Evolutionary conservation across 108 stramenopile genomes (phyloP).

Genomic region (Mayamaea pseudoterrestris): DNA sequence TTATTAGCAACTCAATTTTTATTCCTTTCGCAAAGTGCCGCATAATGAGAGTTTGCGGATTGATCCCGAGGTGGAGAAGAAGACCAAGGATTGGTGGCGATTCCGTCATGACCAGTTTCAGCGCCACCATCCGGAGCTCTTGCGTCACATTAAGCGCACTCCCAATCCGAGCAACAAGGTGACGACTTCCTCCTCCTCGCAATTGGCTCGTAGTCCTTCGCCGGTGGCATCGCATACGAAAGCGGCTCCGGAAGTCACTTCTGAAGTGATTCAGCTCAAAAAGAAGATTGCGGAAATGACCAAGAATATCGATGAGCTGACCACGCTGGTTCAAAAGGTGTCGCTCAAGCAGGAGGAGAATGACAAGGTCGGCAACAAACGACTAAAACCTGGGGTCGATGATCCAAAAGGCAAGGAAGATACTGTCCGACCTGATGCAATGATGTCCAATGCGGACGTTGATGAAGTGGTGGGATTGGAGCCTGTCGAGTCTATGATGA

Average conservation of each 20-base stretch:
- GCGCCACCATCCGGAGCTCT: slow-evolving; percentile 50
- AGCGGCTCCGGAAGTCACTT: slow-evolving; percentile 2
- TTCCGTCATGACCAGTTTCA: slow-evolving; percentile 71
- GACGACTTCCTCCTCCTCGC: not conserved
- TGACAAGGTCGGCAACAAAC: slow-evolving; percentile 10
- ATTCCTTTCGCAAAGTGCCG: slow-evolving; percentile 78
- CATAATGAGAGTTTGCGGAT: slow-evolving; percentile 57
- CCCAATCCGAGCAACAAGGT: slow-evolving; percentile 4
- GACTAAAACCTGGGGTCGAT: slow-evolving; percentile 4
- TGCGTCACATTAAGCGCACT: slow-evolving; percentile 69
- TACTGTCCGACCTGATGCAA: slow-evolving; percentile 15
- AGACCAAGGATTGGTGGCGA: slow-evolving; percentile 67
- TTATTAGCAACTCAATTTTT: slow-evolving; percentile 88
- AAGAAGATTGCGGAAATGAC: slow-evolving; percentile 66
- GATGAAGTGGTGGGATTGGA: slow-evolving; percentile 5
- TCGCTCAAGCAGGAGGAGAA: slow-evolving; percentile 26
- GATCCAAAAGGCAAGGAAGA: not conserved
- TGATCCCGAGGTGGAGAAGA: slow-evolving; percentile 49
- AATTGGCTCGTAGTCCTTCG: not conserved
- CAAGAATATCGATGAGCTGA: slow-evolving; percentile 70
- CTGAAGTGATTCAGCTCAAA: slow-evolving; percentile 34
- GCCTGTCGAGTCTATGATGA: not conserved
- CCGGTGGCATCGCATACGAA: not conserved
- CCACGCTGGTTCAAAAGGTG: slow-evolving; percentile 55
- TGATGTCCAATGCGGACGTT: slow-evolving; percentile 9